Percentiles rank a stretch among this genome's conserved stretches.
Conservation (phyloP, 805 yeast species). For the Pichia californica region DNA sequence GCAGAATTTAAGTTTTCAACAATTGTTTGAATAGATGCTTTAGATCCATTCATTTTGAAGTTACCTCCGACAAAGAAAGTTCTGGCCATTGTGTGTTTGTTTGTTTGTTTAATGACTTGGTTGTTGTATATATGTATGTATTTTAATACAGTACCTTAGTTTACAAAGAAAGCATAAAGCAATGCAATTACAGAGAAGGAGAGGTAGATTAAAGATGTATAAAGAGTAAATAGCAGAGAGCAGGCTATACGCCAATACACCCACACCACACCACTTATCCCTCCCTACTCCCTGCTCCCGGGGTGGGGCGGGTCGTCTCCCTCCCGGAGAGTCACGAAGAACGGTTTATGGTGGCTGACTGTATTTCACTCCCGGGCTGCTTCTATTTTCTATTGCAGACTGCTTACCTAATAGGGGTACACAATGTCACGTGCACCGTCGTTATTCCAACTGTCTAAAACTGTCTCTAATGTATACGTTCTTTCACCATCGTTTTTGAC, state of each 20-base stretch:
- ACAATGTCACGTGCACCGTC: background rate
- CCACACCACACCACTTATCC: no score
- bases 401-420: background rate
- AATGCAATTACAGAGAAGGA: no score
- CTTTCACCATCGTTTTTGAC: slow-evolving; percentile 14
- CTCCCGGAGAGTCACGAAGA: background rate
- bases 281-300: no score
- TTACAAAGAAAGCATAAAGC: no score
- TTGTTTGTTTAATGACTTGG: background rate
- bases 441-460: background rate
- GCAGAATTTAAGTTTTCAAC: slow-evolving; percentile 78
- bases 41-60: slow-evolving; percentile 97
- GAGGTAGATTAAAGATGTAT: no score
- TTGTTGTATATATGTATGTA: no score
- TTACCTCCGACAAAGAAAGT: slow-evolving; percentile 96
- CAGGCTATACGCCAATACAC: no score
- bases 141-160: no score
- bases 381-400: no score
- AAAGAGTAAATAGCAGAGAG: no score
- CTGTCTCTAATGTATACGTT: slow-evolving; percentile 18
- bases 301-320: no score
- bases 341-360: background rate
- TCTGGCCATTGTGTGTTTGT: slow-evolving; percentile 18
- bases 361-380: background rate
- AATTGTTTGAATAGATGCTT: slow-evolving; percentile 74